Evolutionary conservation across 1,284 basidiomycete species (phyloP), one percentile per base, ranked within the genome.

Genomic region (Rugiboletus extremiorientalis): DNA sequence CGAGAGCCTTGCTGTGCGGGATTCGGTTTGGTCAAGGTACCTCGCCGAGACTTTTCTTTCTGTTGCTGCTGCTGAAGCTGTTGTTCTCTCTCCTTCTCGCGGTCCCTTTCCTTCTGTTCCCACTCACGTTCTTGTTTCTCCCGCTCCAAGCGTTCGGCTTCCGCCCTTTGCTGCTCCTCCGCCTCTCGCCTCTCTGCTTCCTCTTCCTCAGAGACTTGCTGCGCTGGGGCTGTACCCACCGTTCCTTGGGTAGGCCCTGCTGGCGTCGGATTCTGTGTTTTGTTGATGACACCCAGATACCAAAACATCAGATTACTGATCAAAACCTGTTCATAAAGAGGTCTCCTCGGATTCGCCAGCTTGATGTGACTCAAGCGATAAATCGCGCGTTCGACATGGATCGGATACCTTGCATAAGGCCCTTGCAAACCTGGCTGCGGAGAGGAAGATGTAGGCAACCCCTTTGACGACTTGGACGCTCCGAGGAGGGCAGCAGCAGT

Each of bases 271-370:
- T 75, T 81, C 68, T 86, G 86, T 31, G 86, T 80, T 75, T 91
- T 94, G 72, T 98, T 98, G 76, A 99, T 97, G 62, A 99, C 86
- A n/a, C 94, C 92, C 40, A 99, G 82, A 72, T 99, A 99, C 96
- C 96, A 99, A 80, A 99, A 99, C 96, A 98, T 99, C 64, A 99
- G 81, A 73, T 99, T 99, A 67, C 94, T 97, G 74, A 99, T 99
- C 60, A 99, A 78, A 50, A 99, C 96, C 74, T 99, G 96, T 77
- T 99, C 97, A 68, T 97, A 98, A 20, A 99, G 80, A 22, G 97
- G 95, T 43, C 96, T 82, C 52, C 97, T 83, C 14, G 96, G 96
- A 73, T 99, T 98, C 27, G 97, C 96, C 44, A 99, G 81, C 76
- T 99, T 99, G 80, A 99, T 98, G 71, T 99, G 96, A 71, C 92